A percentile compares a stretch with the other conserved stretches of the same genome.
phyloP scores from a whole-genome alignment of 2,329 filamentous ascomycete genomes.

The Penicillium freii region DNA sequence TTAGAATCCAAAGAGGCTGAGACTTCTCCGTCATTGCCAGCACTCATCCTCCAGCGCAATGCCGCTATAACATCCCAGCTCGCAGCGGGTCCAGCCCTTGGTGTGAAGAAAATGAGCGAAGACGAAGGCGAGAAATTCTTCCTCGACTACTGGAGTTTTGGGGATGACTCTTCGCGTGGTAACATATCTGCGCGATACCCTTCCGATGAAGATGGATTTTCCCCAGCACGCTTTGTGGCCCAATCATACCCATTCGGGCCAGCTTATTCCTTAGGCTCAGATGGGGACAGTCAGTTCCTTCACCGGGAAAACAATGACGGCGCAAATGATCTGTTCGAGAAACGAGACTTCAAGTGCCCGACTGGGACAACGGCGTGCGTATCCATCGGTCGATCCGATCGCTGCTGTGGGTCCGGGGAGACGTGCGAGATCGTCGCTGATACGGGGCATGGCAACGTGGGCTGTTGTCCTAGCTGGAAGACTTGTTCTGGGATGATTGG shows the following conservation, averaged over 20 bases:
- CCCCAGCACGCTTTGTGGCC: constrained; percentile 10
- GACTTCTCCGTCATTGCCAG: background rate
- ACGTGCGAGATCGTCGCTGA: constrained; percentile 55
- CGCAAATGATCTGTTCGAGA: background rate
- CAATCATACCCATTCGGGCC: constrained; percentile 13
- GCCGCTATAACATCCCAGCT: constrained; percentile 32
- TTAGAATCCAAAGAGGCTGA: background rate
- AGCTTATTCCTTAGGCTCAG: background rate
- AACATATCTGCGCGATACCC: constrained; percentile 9
- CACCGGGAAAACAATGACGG: background rate
- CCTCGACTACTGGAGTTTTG: constrained; percentile 46
- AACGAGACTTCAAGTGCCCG: constrained; percentile 57
- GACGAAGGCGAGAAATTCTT: constrained; percentile 52
- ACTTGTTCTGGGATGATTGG: constrained; percentile 54
- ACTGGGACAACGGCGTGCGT: constrained; percentile 54
- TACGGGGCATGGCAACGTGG: constrained; percentile 56
- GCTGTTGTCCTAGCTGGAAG: constrained; percentile 58
- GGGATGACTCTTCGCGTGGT: constrained; percentile 9
- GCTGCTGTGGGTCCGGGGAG: constrained; percentile 56
- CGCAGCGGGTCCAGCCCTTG: constrained; percentile 25
- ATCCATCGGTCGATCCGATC: constrained; percentile 55
- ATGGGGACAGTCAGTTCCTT: no score
- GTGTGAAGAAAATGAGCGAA: constrained; percentile 46
- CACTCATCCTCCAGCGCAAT: constrained; percentile 22
- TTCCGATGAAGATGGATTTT: background rate